phyloP scores from a whole-genome alignment of 164 flowering plant genomes.

The Tetrastigma voinierianum region DNA sequence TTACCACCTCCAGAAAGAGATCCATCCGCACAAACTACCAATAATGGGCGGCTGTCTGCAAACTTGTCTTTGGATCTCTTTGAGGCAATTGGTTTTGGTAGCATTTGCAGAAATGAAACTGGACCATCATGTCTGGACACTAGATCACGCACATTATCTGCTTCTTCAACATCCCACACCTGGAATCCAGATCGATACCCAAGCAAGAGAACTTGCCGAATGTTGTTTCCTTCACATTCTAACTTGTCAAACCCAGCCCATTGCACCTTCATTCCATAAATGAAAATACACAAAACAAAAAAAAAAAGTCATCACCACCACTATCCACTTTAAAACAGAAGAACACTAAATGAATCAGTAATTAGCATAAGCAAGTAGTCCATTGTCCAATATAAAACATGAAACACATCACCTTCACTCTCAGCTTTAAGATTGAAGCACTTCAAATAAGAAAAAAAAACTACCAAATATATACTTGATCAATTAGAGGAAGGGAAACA shows the following conservation, averaged over 20 bases:
- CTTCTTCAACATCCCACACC: slow-evolving; percentile 87
- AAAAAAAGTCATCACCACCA: neutral
- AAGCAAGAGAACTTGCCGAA: slow-evolving; percentile 53
- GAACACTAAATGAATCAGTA: no score
- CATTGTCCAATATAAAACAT: no score
- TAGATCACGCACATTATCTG: slow-evolving; percentile 62
- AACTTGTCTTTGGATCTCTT: slow-evolving; percentile 49
- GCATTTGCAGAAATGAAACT: slow-evolving; percentile 70
- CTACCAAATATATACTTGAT: no score
- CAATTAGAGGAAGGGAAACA: no score
- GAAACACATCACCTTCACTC: no score
- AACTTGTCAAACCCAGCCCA: slow-evolving; percentile 91
- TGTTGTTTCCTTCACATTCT: slow-evolving; percentile 43
- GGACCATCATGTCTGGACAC: slow-evolving; percentile 71
- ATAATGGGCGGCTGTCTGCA: slow-evolving; percentile 57
- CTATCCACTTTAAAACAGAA: no score
- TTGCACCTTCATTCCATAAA: slow-evolving; percentile 40
- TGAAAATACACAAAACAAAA: neutral
- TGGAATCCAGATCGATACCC: slow-evolving; percentile 79
- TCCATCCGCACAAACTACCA: slow-evolving; percentile 62
- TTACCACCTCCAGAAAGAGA: slow-evolving; percentile 29
- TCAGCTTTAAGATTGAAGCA: no score
- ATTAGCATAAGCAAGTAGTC: no score
- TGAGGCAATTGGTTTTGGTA: slow-evolving; percentile 49
- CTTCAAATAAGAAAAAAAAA: no score